Percentiles rank a stretch among this genome's conserved stretches.
Evolutionary conservation across 2,329 filamentous ascomycete species (phyloP).

Genomic region (Exophiala xenobiotica): DNA sequence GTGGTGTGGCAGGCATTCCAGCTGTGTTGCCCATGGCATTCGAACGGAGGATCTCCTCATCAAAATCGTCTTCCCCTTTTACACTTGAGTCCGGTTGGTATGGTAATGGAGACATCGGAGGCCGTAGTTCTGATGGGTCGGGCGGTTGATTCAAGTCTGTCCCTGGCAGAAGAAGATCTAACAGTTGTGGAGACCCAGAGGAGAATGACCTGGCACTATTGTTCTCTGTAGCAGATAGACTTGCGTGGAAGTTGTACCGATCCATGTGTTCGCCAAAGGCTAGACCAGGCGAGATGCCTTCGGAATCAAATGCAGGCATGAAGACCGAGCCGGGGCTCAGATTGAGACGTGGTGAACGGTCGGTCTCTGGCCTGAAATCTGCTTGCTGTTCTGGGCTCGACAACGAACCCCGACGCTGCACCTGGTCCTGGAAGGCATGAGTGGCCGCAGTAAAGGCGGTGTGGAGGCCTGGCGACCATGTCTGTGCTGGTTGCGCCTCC

Average conservation of each 20-base stretch:
- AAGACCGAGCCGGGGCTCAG: conserved; percentile 15
- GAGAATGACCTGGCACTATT: conserved; percentile 37
- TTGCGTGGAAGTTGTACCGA: conserved; percentile 38
- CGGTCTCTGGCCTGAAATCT: background rate
- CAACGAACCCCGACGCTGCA: background rate
- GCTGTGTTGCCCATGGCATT: conserved; percentile 16
- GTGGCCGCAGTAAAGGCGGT: conserved; percentile 25
- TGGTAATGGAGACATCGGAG: conserved; percentile 34
- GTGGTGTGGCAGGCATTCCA: conserved; percentile 4
- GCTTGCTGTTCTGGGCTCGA: conserved; percentile 5
- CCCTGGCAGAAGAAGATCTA: conserved; percentile 50
- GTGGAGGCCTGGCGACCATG: conserved; percentile 27
- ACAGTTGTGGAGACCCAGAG: conserved; percentile 49
- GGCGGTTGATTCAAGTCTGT: conserved; percentile 47
- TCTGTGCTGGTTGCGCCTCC: conserved; percentile 8
- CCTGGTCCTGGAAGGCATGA: conserved; percentile 20
- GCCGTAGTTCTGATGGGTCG: conserved; percentile 34
- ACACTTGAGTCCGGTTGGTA: conserved; percentile 28
- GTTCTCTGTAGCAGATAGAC: conserved; percentile 29
- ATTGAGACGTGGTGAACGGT: conserved; percentile 4
- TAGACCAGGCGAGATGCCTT: conserved; percentile 15
- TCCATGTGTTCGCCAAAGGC: conserved; percentile 26
- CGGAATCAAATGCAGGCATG: conserved; percentile 18
- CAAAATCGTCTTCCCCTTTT: conserved; percentile 50
- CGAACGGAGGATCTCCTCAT: conserved; percentile 56